Evolutionary conservation across 1,284 basidiomycete genomes (phyloP).

Genomic region (Meira miltonrushii): DNA sequence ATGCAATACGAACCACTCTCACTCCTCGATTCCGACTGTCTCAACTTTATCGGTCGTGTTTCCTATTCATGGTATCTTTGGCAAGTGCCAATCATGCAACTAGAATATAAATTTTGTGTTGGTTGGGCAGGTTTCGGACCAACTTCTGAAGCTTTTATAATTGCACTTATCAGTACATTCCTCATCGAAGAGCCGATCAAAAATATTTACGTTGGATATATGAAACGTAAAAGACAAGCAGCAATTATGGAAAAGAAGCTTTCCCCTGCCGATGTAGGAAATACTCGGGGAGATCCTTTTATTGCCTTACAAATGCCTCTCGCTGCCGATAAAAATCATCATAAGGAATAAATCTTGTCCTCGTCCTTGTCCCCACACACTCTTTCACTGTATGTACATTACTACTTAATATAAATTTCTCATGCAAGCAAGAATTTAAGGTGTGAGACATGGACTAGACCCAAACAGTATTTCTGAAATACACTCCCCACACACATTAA

Average conservation of each 20-base stretch:
- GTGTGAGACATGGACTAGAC: too few relatives aligned
- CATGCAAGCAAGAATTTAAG: too few relatives aligned
- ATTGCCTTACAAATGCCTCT: too few relatives aligned
- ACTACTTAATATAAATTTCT: too few relatives aligned
- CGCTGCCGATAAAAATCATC: too few relatives aligned
- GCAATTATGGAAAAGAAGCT: neutral
- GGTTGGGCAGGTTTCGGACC: neutral
- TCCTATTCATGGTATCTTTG: conserved; percentile 6
- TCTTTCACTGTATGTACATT: too few relatives aligned
- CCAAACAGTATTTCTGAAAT: too few relatives aligned
- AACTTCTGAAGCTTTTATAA: neutral
- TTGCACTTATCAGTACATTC: neutral
- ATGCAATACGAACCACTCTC: neutral
- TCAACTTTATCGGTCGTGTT: neutral
- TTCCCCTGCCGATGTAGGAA: too few relatives aligned
- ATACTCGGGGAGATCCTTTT: too few relatives aligned
- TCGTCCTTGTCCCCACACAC: too few relatives aligned
- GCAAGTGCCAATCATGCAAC: neutral
- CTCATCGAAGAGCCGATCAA: neutral
- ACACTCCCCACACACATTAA: too few relatives aligned
- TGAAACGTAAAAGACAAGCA: neutral
- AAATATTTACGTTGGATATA: neutral
- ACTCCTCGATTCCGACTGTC: neutral
- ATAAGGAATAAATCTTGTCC: too few relatives aligned
- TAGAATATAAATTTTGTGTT: neutral